Evolutionary conservation across 1,284 basidiomycete genomes (phyloP).

Genomic region (Trametes pubescens): DNA sequence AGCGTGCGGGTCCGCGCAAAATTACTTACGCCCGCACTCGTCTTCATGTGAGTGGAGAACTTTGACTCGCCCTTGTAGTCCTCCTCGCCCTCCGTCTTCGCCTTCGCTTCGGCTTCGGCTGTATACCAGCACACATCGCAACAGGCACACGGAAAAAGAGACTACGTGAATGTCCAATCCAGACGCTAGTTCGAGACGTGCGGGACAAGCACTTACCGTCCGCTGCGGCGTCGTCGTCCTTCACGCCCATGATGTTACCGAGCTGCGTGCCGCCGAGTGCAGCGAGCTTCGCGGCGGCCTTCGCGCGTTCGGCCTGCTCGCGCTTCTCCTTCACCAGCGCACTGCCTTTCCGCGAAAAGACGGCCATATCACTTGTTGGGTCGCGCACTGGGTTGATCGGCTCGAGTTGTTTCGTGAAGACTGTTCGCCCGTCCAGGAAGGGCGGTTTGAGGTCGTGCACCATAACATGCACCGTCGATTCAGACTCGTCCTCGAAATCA

Average conservation of each 20-base stretch:
- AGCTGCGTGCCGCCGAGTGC: constrained; percentile 91
- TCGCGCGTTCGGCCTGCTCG: constrained; percentile 94
- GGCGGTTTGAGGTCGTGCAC: constrained; percentile 98
- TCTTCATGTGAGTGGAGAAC: constrained; percentile 92
- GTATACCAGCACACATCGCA: constrained; percentile 31
- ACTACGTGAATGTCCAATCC: constrained; percentile 83
- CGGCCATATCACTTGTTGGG: constrained; percentile 92
- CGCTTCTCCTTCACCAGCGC: constrained; percentile 93
- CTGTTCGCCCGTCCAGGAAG: constrained; percentile 95
- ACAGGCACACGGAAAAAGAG: constrained; percentile 30
- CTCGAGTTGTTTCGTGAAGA: constrained; percentile 97
- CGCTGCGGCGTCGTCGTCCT: constrained; percentile 90
- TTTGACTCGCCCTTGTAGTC: constrained; percentile 95
- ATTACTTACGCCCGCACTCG: constrained; percentile 78
- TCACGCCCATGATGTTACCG: constrained; percentile 98
- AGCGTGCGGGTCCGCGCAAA: constrained; percentile 88
- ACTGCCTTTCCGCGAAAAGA: constrained; percentile 96
- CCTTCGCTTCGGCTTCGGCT: constrained; percentile 67
- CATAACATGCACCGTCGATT: constrained; percentile 96
- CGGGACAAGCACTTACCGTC: constrained; percentile 66
- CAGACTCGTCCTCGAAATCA: constrained; percentile 93
- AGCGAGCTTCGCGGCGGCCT: constrained; percentile 95
- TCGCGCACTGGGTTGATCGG: constrained; percentile 98
- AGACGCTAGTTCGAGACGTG: constrained; percentile 40
- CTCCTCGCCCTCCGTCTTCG: constrained; percentile 48